Evolutionary conservation across 805 yeast species (phyloP).

Genomic region (Saturnispora hagleri): DNA sequence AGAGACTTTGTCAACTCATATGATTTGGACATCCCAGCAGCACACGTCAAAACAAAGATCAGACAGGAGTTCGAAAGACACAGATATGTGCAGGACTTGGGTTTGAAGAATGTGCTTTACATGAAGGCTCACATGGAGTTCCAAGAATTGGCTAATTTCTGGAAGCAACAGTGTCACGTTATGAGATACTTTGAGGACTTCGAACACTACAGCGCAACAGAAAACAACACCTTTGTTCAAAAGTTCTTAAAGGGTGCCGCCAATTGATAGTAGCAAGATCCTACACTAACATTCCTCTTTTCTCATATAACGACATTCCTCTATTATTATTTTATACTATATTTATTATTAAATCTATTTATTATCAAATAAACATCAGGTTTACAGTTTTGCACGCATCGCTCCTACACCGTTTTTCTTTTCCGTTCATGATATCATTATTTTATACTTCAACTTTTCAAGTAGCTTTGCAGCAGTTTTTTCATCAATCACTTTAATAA

Average conservation of each 20-base stretch:
- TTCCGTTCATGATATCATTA: neutral
- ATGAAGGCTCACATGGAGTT: constrained; percentile 87
- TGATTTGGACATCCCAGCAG: constrained; percentile 68
- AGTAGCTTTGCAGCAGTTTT: constrained; percentile 30
- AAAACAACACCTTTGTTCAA: constrained; percentile 55
- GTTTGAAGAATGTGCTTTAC: constrained; percentile 56
- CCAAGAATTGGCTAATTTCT: constrained; percentile 79
- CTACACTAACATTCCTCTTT: constrained; percentile 9
- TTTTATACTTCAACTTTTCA: constrained; percentile 16
- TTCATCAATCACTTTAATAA: constrained; percentile 40
- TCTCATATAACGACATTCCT: constrained; percentile 25
- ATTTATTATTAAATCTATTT: neutral
- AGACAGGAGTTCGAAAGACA: constrained; percentile 86
- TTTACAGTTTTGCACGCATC: too few species aligned
- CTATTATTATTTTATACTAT: constrained; percentile 2
- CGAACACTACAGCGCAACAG: constrained; percentile 44
- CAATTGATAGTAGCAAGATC: constrained; percentile 10
- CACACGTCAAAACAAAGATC: constrained; percentile 70
- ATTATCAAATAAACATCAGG: neutral
- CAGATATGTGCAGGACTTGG: constrained; percentile 60
- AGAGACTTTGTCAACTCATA: constrained; percentile 46
- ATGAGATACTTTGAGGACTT: constrained; percentile 71
- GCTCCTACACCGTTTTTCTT: neutral
- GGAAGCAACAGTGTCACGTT: constrained; percentile 85
- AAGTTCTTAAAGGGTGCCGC: constrained; percentile 64